Evolutionary conservation across 75 land plant genomes (phyloP).

Genomic region (Selaginella tamariscina): DNA sequence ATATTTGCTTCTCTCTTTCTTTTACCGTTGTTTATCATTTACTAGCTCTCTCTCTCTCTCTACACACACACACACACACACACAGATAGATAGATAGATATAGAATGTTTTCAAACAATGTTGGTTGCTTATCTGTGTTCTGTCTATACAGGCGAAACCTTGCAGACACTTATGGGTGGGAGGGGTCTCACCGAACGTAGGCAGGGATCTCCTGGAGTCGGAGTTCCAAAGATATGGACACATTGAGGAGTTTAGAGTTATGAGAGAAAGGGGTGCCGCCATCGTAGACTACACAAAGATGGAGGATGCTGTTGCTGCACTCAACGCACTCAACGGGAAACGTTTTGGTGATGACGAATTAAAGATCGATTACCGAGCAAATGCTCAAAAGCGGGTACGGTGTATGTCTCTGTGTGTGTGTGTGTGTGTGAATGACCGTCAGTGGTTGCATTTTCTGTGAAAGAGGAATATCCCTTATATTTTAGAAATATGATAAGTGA

Average conservation of each 20-base stretch:
- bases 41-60: neutral
- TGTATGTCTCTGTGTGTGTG: neutral
- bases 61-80: no score
- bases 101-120: no score
- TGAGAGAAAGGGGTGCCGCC: conserved; percentile 64
- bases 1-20: neutral
- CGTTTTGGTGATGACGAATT: conserved; percentile 51
- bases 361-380: conserved; percentile 78
- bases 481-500: no score
- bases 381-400: conserved; percentile 54
- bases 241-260: conserved; percentile 57
- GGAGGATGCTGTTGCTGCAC: conserved; percentile 77
- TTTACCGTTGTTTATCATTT: no score
- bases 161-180: conserved; percentile 77
- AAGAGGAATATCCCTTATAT: no score
- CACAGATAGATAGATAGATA: no score
- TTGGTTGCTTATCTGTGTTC: no score
- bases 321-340: conserved; percentile 60
- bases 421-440: neutral
- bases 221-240: conserved; percentile 75
- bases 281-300: conserved; percentile 44
- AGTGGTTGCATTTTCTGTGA: neutral
- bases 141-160: conserved; percentile 74
- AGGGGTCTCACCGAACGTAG: conserved; percentile 46
- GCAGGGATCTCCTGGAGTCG: conserved; percentile 61